A percentile compares a stretch with the other conserved stretches of the same genome.
Conservation (phyloP, 2,329 filamentous ascomycete genomes). For the Ophiocordyceps camponoti-floridani region DNA sequence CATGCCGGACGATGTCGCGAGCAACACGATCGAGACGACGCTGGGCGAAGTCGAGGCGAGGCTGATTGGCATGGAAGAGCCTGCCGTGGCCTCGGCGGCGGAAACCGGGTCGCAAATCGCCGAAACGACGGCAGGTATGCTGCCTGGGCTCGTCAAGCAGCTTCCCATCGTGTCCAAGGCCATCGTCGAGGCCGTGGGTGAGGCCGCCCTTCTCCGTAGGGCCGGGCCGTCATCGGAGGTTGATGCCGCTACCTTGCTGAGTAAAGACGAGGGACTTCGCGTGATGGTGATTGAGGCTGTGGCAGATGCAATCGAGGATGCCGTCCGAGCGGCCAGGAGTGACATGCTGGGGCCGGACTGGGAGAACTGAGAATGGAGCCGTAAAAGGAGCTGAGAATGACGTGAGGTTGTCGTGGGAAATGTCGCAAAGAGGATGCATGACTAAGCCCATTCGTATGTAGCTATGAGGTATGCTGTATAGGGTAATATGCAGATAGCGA, state of each 20-base stretch:
- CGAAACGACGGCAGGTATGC: neutral
- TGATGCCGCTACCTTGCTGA: neutral
- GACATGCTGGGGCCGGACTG: neutral
- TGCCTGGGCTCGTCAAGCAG: neutral
- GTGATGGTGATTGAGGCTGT: neutral
- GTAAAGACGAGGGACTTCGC: neutral
- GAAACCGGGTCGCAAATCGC: neutral
- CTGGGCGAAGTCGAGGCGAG: neutral
- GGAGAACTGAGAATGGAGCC: neutral
- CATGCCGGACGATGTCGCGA: too few relatives aligned
- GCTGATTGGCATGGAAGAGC: neutral
- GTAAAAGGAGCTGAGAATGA: too few relatives aligned
- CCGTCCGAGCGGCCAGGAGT: neutral
- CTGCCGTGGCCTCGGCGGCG: neutral
- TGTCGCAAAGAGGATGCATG: too few relatives aligned
- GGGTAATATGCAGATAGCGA: too few relatives aligned
- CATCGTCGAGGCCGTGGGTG: neutral
- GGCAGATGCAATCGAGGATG: neutral
- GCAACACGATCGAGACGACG: neutral
- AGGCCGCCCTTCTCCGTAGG: neutral
- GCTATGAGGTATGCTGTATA: too few relatives aligned
- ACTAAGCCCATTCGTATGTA: too few relatives aligned
- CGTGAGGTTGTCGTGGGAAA: too few relatives aligned
- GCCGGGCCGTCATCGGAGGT: too few relatives aligned
- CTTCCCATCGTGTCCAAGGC: neutral